Conservation (phyloP, 495 filamentous ascomycete species). For the Daldinia concentrica region DNA sequence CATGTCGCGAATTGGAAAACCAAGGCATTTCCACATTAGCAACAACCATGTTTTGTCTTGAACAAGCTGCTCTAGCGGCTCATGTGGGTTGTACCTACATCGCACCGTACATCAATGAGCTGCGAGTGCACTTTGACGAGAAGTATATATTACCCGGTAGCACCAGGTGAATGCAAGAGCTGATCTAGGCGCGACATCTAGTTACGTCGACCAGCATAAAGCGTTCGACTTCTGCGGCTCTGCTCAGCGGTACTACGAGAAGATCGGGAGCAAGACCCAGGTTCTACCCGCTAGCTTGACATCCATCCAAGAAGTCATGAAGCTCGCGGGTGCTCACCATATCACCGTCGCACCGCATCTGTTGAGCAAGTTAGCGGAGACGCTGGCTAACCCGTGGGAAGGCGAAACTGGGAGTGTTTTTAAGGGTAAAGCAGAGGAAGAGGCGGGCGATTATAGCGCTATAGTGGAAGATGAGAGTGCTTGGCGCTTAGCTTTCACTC, state of each 20-base stretch:
- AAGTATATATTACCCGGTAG: conserved; percentile 49
- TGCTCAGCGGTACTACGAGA: conserved; percentile 64
- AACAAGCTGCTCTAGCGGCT: conserved; percentile 65
- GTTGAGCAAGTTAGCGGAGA: conserved; percentile 57
- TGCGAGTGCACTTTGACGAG: conserved; percentile 67
- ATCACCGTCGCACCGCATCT: conserved; percentile 66
- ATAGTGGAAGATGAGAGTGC: conserved; percentile 53
- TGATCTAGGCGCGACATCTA: conserved; percentile 33
- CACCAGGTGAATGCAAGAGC: not conserved
- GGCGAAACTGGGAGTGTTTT: conserved; percentile 53
- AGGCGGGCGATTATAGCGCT: conserved; percentile 18
- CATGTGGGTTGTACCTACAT: conserved; percentile 68
- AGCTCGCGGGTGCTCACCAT: conserved; percentile 65
- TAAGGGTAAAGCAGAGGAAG: conserved; percentile 24
- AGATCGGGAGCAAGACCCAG: conserved; percentile 53
- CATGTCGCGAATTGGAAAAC: conserved; percentile 65
- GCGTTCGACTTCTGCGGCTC: conserved; percentile 59
- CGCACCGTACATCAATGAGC: conserved; percentile 71
- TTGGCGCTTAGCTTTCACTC: conserved; percentile 62
- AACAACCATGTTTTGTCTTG: conserved; percentile 68
- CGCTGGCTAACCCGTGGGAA: conserved; percentile 48
- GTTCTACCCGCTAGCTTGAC: conserved; percentile 68
- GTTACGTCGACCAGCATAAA: conserved; percentile 58
- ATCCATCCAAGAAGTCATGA: conserved; percentile 63
- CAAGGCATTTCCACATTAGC: conserved; percentile 65